These are phyloP conservation scores for Penicillium sp. DNA, from an alignment of 2,329 filamentous ascomycete genomes.

Conservation along the genomic window DNA sequence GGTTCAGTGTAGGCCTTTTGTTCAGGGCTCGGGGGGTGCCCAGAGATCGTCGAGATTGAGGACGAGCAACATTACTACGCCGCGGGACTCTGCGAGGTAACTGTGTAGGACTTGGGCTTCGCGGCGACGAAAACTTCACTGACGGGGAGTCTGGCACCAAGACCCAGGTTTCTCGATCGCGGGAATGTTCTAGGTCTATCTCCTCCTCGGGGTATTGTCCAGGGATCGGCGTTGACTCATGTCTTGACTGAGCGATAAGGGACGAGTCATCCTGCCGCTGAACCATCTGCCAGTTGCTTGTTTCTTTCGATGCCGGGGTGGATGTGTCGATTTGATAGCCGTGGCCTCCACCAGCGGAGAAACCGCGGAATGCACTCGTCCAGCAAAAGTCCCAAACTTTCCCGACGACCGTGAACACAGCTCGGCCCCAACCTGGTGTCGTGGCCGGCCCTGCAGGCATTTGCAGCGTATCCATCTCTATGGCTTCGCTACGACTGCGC, in stretches of 20 bases:
- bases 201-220: slow-evolving; percentile 50
- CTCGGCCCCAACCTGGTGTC: slow-evolving; percentile 33
- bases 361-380: slow-evolving; percentile 68
- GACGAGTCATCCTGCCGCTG: slow-evolving; percentile 27
- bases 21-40: slow-evolving; percentile 21
- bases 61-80: slow-evolving; percentile 21
- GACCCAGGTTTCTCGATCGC: slow-evolving; percentile 62
- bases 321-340: slow-evolving; percentile 57
- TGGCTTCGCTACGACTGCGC: slow-evolving; percentile 14
- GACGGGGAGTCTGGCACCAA: slow-evolving; percentile 47
- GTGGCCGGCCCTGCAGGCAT: slow-evolving; percentile 15
- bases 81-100: slow-evolving; percentile 21
- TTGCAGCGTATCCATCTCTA: slow-evolving; percentile 13
- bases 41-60: slow-evolving; percentile 22
- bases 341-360: slow-evolving; percentile 77
- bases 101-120: slow-evolving; percentile 17
- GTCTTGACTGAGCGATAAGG: slow-evolving; percentile 12
- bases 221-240: slow-evolving; percentile 46
- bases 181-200: slow-evolving; percentile 15
- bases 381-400: slow-evolving; percentile 85
- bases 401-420: slow-evolving; percentile 46
- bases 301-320: slow-evolving; percentile 21
- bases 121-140: slow-evolving; percentile 6
- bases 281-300: slow-evolving; percentile 27
- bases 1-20: slow-evolving; percentile 21